These are phyloP conservation scores for Alternaria conjuncta DNA, from an alignment of 2,329 filamentous ascomycete species.

Conservation along the genomic window DNA sequence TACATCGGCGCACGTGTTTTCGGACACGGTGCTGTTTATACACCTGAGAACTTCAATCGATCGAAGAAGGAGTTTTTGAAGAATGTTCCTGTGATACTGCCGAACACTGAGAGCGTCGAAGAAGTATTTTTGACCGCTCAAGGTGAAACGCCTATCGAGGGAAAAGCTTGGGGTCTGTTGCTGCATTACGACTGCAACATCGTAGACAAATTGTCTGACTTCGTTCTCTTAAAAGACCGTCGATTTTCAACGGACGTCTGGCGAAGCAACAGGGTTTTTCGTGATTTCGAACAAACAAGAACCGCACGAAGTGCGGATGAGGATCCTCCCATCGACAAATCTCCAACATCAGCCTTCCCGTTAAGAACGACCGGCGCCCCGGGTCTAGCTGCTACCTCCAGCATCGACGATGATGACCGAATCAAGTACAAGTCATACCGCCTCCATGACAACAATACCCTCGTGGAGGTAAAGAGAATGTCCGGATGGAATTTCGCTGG, in stretches of 20 bases:
- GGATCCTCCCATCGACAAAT: background rate
- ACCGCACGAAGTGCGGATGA: background rate
- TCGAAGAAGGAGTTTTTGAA: background rate
- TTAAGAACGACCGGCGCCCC: too few species aligned
- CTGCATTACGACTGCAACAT: background rate
- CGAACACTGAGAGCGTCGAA: background rate
- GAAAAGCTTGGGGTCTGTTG: background rate
- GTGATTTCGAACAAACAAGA: background rate
- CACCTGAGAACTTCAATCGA: background rate
- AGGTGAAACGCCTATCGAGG: background rate
- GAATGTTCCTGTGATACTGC: background rate
- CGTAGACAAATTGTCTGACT: background rate
- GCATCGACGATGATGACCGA: rapidly evolving
- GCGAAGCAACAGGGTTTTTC: too few species aligned
- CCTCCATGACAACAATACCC: background rate
- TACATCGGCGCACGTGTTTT: background rate
- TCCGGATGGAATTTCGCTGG: too few species aligned
- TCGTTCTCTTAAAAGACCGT: background rate
- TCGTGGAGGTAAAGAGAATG: background rate
- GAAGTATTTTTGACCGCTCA: background rate
- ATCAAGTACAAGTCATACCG: background rate
- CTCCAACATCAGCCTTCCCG: background rate
- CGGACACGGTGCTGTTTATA: background rate
- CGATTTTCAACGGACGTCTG: background rate
- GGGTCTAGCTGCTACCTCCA: too few species aligned